phyloP scores from a whole-genome alignment of 78 protist species.

The Guillardia theta region DNA sequence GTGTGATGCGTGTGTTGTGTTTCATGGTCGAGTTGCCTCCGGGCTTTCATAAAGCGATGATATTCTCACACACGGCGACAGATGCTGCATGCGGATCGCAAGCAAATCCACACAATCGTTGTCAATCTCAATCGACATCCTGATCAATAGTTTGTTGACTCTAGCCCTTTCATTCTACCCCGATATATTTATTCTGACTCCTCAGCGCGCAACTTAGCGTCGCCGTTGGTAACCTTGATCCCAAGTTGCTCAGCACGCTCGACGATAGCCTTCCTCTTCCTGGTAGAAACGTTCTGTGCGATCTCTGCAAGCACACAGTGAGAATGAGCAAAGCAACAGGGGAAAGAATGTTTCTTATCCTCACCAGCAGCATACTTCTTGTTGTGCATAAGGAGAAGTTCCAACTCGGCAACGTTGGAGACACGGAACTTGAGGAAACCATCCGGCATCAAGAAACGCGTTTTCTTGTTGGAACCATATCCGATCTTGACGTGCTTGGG shows the following conservation, averaged over 20 bases:
- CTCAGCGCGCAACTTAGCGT: slow-evolving; percentile 85
- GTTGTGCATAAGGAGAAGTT: slow-evolving; percentile 96
- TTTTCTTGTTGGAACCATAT: slow-evolving; percentile 86
- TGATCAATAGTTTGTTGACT: neutral
- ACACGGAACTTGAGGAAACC: slow-evolving; percentile 82
- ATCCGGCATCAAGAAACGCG: slow-evolving; percentile 78
- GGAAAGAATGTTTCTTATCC: neutral
- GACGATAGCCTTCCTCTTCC: slow-evolving; percentile 85
- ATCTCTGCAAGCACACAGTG: slow-evolving; percentile 67
- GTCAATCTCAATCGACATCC: neutral
- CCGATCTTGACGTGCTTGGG: slow-evolving; percentile 86
- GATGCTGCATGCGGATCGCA: neutral
- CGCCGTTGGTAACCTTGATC: slow-evolving; percentile 91
- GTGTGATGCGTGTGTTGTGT: too few relatives aligned
- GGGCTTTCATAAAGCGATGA: neutral
- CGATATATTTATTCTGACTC: slow-evolving; percentile 70
- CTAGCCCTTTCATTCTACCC: neutral
- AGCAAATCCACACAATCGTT: neutral
- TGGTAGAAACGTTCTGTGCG: slow-evolving; percentile 86
- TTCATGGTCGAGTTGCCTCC: too few relatives aligned
- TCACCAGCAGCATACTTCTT: slow-evolving; percentile 85
- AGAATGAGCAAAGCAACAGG: neutral
- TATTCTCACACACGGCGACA: neutral
- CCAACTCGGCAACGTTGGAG: slow-evolving; percentile 75
- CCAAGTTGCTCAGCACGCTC: slow-evolving; percentile 93